Conservation (phyloP, 176 grass and related monocot species). For the Elaeis guineensis region DNA sequence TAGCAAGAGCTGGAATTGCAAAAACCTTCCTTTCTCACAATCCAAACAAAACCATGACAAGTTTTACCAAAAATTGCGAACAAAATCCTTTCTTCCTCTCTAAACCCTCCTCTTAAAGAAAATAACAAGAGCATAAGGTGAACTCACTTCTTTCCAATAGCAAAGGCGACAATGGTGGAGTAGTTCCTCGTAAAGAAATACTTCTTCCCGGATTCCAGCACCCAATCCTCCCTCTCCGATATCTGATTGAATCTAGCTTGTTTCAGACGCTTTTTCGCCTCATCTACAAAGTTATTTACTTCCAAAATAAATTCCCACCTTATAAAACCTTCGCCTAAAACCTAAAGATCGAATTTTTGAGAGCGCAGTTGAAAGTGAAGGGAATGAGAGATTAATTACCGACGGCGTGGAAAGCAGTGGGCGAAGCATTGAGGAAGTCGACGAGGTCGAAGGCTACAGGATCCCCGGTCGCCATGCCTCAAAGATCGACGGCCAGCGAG, state of each 20-base stretch:
- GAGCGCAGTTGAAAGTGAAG: not conserved
- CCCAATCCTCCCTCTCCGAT: conserved; percentile 84
- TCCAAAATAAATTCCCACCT: not conserved
- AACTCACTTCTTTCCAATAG: conserved; percentile 70
- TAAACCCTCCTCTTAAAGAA: too few relatives aligned
- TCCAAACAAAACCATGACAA: not conserved
- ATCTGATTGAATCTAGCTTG: conserved; percentile 62
- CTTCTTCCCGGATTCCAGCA: conserved; percentile 57
- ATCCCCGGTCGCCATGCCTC: conserved; percentile 22
- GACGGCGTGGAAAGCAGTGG: conserved; percentile 50
- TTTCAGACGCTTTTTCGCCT: conserved; percentile 67
- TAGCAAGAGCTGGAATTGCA: conserved; percentile 38
- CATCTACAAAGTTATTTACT: conserved; percentile 22
- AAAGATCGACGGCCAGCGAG: too few relatives aligned
- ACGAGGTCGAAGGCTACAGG: conserved; percentile 33
- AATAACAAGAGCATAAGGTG: too few relatives aligned
- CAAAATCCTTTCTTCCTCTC: too few relatives aligned
- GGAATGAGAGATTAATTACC: conserved; percentile 23
- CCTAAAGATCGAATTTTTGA: too few relatives aligned
- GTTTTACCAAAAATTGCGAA: too few relatives aligned
- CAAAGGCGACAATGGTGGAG: conserved; percentile 83
- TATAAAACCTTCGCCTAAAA: too few relatives aligned
- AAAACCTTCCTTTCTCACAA: conserved; percentile 13
- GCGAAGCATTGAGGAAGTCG: conserved; percentile 47
- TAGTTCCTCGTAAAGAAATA: conserved; percentile 96